Base-by-base conservation (phyloP, 116 monocot species). In the Thalassia testudinum region DNA sequence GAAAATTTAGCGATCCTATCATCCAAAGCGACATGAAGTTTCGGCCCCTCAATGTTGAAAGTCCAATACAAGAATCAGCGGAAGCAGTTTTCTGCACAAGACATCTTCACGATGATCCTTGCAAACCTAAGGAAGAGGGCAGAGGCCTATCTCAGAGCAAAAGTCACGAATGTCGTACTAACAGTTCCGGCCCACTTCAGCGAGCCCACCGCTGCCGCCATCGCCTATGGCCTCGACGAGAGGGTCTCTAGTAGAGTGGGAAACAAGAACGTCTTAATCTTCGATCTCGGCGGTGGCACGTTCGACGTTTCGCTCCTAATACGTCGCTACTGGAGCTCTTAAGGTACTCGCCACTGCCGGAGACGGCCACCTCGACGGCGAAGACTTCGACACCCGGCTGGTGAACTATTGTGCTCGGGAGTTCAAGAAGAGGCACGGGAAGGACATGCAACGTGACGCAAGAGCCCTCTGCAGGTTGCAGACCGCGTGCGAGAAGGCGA, bases 161-260 rank as follows among this genome's bases (percentile, higher is more conserved):
- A 12, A 7, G 42, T 71, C 18, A 76, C 62, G 61, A 67, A 71
- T 30, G 62, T 57, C 18, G 70, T 75, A 12, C 43, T 75, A 21
- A 82, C 73, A 0, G 82, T 82, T 24, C 82, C 77, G 14, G 83
- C 71, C 20, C 75, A 83, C 69, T 83, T 83, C 69, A 83, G 40
- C 24, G 56, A 57, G 22, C 56, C 56, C 12, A 26, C 42, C 11
- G 22, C 40, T 57, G 42, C 56, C 15, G 40, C 22, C 15, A 15
- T 42, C 1, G 56, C 42, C 1, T 42, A 42, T 16, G 25, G 40
- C 0, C 24, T 42, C 7, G 28, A 57, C 14, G 16, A 42, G 13
- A 38, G 23, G 23, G 19, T 22, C 12, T 1, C 5, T 15, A 23
- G 15, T 0, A n/a, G 37, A 13, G 20, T 16, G 7, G 8, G 42